Conservation (phyloP, 345 rosid species). For the Brassica carinata region DNA sequence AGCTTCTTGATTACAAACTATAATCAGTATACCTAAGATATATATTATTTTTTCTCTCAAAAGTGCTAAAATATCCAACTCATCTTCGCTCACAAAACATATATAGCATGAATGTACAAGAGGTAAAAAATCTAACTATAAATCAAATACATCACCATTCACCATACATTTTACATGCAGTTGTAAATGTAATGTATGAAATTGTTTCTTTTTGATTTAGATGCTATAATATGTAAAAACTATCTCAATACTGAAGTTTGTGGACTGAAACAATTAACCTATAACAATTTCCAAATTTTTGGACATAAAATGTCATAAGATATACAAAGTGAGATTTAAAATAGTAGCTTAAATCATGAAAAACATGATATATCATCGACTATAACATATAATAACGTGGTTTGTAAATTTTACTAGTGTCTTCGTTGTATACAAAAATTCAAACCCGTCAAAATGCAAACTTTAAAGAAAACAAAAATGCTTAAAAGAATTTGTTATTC, state of each 20-base stretch:
- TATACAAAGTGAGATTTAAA: not conserved
- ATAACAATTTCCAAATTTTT: not conserved
- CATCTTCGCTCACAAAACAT: not conserved
- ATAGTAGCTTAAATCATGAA: not conserved
- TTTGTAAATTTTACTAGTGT: not conserved
- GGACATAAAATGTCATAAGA: not conserved
- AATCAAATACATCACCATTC: not conserved
- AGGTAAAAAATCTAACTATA: not conserved
- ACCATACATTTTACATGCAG: not conserved
- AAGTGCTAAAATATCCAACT: not conserved
- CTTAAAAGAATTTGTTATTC: not conserved
- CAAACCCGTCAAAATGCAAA: not conserved
- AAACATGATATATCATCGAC: not conserved
- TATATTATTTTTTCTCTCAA: too few relatives aligned
- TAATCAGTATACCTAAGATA: not conserved
- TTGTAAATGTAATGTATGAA: not conserved
- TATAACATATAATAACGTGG: not conserved
- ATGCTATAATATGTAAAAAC: not conserved
- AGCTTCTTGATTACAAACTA: constrained; percentile 11
- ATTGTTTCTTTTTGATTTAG: not conserved
- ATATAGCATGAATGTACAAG: not conserved
- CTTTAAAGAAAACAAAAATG: not conserved
- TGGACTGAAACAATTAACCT: not conserved
- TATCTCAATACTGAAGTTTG: not conserved
- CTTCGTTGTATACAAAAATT: not conserved